phyloP scores from a whole-genome alignment of 2,329 filamentous ascomycete species.

The Xylaria multiplex region DNA sequence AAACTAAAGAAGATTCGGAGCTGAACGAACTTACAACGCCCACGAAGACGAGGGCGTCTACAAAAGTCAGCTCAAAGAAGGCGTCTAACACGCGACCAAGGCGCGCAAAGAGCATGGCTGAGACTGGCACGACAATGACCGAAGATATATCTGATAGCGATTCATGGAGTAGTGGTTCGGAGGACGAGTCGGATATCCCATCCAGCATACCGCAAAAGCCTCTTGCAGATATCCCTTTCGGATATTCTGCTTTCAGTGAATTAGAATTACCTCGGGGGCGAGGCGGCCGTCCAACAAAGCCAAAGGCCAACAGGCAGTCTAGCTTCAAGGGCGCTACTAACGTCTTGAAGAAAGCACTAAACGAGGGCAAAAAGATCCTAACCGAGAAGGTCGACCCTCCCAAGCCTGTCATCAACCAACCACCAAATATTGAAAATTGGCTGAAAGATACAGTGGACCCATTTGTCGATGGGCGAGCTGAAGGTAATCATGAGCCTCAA shows the following conservation, averaged over 20 bases:
- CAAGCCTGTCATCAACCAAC: constrained; percentile 63
- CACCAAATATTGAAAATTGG: constrained; percentile 73
- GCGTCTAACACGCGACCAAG: constrained; percentile 41
- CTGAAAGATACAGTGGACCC: constrained; percentile 71
- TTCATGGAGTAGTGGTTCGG: constrained; percentile 50
- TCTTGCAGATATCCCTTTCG: constrained; percentile 70
- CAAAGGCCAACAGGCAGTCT: constrained; percentile 62
- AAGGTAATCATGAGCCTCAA: constrained; percentile 44
- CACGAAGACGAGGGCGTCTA: constrained; percentile 48
- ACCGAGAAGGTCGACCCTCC: constrained; percentile 67
- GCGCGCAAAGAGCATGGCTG: constrained; percentile 38
- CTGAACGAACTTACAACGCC: constrained; percentile 53
- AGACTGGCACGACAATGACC: constrained; percentile 45
- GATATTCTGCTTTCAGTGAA: constrained; percentile 73
- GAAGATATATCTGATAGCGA: constrained; percentile 50
- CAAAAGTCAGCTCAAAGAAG: constrained; percentile 44
- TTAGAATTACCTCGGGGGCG: constrained; percentile 65
- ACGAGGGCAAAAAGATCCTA: constrained; percentile 72
- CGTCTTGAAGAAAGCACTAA: constrained; percentile 72
- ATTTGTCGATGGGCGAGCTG: constrained; percentile 60
- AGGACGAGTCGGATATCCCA: constrained; percentile 49
- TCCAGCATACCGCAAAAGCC: constrained; percentile 61
- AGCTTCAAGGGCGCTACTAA: constrained; percentile 71
- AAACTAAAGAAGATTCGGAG: constrained; percentile 51
- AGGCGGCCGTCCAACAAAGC: constrained; percentile 57